These are phyloP conservation scores for Moricandia arvensis DNA, from an alignment of 345 rosid genomes.

Conservation along the genomic window DNA sequence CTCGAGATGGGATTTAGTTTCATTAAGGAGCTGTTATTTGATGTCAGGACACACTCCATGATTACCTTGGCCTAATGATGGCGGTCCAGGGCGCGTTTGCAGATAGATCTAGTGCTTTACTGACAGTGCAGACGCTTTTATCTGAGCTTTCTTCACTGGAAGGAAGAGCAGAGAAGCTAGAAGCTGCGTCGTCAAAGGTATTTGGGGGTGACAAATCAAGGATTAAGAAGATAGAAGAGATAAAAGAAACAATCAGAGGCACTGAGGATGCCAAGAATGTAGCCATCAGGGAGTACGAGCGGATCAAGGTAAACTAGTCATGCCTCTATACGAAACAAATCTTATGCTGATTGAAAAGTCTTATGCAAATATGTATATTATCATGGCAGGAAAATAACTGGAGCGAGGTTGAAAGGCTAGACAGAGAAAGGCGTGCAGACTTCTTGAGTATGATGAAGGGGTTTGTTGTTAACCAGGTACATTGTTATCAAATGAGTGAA, in stretches of 20 bases:
- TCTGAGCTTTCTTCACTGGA: constrained; percentile 76
- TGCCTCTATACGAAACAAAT: not conserved
- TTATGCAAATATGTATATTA: not conserved
- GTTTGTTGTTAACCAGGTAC: constrained; percentile 88
- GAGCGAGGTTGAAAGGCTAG: constrained; percentile 86
- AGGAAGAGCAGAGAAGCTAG: constrained; percentile 78
- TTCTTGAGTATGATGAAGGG: constrained; percentile 91
- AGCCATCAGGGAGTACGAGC: constrained; percentile 79
- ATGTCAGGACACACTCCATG: constrained; percentile 84
- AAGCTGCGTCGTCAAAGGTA: constrained; percentile 87
- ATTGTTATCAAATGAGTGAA: not conserved
- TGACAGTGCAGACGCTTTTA: constrained; percentile 88
- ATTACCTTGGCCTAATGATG: constrained; percentile 85
- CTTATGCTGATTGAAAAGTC: not conserved
- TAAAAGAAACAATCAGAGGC: constrained; percentile 71
- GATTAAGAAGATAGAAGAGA: constrained; percentile 78
- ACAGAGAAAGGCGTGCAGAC: constrained; percentile 73
- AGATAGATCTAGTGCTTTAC: constrained; percentile 80
- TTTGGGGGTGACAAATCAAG: constrained; percentile 98
- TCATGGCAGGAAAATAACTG: constrained; percentile 72
- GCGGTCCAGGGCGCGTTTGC: constrained; percentile 87
- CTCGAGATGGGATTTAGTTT: not conserved
- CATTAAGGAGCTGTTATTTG: constrained; percentile 7
- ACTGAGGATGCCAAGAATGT: constrained; percentile 91
- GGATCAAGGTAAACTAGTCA: constrained; percentile 63